Evolutionary conservation across 2,329 filamentous ascomycete species (phyloP).

Genomic region (Alternaria sp.): DNA sequence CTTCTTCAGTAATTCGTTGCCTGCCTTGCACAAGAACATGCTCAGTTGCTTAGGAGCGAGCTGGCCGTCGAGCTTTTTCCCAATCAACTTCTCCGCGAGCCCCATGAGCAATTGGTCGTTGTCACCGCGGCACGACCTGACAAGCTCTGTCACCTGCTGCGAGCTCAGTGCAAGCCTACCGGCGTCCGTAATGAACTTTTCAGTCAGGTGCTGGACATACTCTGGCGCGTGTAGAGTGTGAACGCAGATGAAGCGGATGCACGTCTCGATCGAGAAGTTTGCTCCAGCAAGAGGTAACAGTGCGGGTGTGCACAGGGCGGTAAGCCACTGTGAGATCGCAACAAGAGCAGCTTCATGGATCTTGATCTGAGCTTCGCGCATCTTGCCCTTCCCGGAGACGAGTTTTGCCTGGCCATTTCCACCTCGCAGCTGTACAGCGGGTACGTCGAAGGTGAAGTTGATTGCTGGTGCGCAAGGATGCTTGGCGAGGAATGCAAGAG

Average conservation of each 20-base stretch:
- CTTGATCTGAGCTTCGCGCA: neutral
- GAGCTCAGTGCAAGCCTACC: neutral
- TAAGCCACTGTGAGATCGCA: constrained; percentile 2
- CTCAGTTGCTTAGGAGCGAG: neutral
- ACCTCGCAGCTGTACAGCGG: neutral
- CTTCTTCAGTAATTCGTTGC: neutral
- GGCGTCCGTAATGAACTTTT: neutral
- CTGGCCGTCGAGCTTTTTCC: neutral
- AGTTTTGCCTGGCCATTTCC: neutral
- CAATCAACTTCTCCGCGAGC: neutral
- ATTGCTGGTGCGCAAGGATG: neutral
- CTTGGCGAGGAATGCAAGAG: neutral
- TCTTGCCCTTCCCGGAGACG: neutral
- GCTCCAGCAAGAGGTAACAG: neutral
- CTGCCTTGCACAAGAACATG: neutral
- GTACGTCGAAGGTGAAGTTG: constrained; percentile 2
- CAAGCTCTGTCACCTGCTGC: neutral
- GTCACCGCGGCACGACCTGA: constrained; percentile 4
- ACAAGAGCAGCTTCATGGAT: constrained; percentile 2
- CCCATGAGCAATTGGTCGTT: neutral
- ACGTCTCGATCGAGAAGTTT: neutral
- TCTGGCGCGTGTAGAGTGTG: neutral
- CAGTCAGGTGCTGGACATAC: constrained; percentile 3
- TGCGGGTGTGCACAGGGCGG: neutral
- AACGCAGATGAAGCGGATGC: constrained; percentile 4